Base-by-base conservation (phyloP, 495 filamentous ascomycete species). In the Lasiosphaeria miniovina region DNA sequence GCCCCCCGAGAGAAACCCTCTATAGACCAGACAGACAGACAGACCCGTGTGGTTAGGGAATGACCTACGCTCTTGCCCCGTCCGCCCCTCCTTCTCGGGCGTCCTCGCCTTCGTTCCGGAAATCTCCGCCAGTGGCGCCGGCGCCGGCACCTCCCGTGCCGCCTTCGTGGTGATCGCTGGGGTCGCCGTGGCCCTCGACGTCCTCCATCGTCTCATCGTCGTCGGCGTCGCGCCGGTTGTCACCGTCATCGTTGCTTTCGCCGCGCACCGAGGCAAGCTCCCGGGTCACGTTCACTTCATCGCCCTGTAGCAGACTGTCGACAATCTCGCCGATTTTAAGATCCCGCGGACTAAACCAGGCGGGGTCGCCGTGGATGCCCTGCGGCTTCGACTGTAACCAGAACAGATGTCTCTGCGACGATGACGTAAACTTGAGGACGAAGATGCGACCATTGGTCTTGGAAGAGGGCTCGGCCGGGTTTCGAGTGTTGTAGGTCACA, bases 41-140 rank as follows among this genome's bases (percentile, higher is more conserved):
- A 62, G 61, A 65, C 41, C 62, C 65, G 74, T 66, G 54, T 55
- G 48, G 52, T 54, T 36, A 64, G 77, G 75, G 77, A 72, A 79
- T 78, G 75, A 98, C 94, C 94, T 98, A 98, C 94, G 93, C 93
- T 96, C 93, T 84, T 76, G 90, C 95, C 62, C 95, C 94, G 75
- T 97, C 93, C 58, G 90, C 92, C 68, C 95, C 95, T 55, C 93
- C 94, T 68, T 96, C 91, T 73, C 94, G 80, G 34, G 91, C 84
- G 60, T 85, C 86, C 73, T 90, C 86, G 58, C 95, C 95, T 69
- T 98, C 94, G 67, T 94, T 87, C 68, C 93, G 82, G 56, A 96
- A 78, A 74, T 97, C 91, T 40, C 91, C 92, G 10, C 92, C 93
- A 1, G 92, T 94, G 49, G 91, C 90, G 73, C 82, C 92, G 12